Percentiles rank a stretch among this genome's conserved stretches.
Evolutionary conservation across 1,284 basidiomycete species (phyloP).

Genomic region (Marasmius sp.): DNA sequence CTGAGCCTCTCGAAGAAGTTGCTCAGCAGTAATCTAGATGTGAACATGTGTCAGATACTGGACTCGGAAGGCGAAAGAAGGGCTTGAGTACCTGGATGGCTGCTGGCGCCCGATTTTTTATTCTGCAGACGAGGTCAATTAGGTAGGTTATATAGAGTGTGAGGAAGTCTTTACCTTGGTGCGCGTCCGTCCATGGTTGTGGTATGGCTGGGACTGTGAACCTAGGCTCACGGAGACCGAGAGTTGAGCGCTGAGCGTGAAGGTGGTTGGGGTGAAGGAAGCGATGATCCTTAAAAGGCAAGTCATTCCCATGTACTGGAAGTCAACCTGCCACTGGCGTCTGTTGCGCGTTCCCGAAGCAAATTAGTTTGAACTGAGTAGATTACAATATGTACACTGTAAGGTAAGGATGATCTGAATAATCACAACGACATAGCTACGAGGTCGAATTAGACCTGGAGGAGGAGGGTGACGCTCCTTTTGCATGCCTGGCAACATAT

Average conservation of each 20-base stretch:
- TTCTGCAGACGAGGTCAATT: not conserved
- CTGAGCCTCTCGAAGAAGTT: slow-evolving; percentile 96
- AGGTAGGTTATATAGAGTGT: not conserved
- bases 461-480: not conserved
- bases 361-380: too few relatives aligned
- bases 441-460: too few relatives aligned
- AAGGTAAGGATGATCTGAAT: too few relatives aligned
- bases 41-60: not conserved
- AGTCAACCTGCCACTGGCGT: too few relatives aligned
- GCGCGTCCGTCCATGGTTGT: slow-evolving; percentile 13
- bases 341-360: too few relatives aligned
- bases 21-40: slow-evolving; percentile 91
- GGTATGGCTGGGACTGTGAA: not conserved
- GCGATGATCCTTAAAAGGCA: too few relatives aligned
- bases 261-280: too few relatives aligned
- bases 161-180: slow-evolving; percentile 8
- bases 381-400: too few relatives aligned
- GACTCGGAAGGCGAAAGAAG: not conserved
- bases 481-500: slow-evolving; percentile 13
- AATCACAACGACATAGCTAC: too few relatives aligned
- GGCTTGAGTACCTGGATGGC: slow-evolving; percentile 8
- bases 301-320: too few relatives aligned
- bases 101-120: slow-evolving; percentile 16
- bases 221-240: too few relatives aligned
- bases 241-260: too few relatives aligned